Conservation (phyloP, 371 early-diverging fungal genomes). For the Mucor velutinosus region DNA sequence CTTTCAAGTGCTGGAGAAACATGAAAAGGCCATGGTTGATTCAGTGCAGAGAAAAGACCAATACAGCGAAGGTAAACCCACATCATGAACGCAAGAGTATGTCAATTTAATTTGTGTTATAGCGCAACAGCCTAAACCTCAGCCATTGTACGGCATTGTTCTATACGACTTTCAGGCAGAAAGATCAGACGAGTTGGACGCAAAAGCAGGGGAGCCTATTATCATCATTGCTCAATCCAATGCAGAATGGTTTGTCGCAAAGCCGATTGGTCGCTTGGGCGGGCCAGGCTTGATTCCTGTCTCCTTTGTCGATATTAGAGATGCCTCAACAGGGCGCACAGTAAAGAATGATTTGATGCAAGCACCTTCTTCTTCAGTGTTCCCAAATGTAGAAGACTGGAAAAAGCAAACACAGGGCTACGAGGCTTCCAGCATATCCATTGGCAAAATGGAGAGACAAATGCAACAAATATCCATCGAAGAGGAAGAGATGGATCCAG, state of each 20-base stretch:
- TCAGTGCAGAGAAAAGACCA: constrained; percentile 1
- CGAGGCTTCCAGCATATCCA: constrained; percentile 58
- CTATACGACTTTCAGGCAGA: constrained; percentile 76
- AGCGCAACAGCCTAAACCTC: constrained; percentile 7
- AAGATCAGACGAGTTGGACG: constrained; percentile 70
- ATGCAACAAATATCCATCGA: constrained; percentile 21
- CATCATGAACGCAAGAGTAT: background rate
- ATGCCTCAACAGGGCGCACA: constrained; percentile 37
- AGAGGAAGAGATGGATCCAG: constrained; percentile 19
- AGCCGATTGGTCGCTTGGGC: constrained; percentile 62
- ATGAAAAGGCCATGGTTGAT: constrained; percentile 22
- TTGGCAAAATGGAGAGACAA: constrained; percentile 42
- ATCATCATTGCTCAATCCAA: constrained; percentile 78
- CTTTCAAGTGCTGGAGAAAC: constrained; percentile 74
- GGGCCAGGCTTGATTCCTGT: constrained; percentile 79
- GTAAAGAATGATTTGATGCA: constrained; percentile 46
- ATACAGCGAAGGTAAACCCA: constrained; percentile 7
- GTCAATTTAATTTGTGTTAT: background rate
- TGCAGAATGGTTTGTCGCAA: constrained; percentile 80
- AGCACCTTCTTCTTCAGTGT: constrained; percentile 46
- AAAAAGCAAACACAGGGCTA: constrained; percentile 67
- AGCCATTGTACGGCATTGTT: constrained; percentile 61
- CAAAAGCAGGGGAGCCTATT: constrained; percentile 67
- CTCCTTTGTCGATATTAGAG: constrained; percentile 70
- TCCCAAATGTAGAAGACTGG: constrained; percentile 78